Percentiles rank a stretch among this genome's conserved stretches.
phyloP scores from a whole-genome alignment of 2,329 filamentous ascomycete species.

The Juglanconis oblonga region DNA sequence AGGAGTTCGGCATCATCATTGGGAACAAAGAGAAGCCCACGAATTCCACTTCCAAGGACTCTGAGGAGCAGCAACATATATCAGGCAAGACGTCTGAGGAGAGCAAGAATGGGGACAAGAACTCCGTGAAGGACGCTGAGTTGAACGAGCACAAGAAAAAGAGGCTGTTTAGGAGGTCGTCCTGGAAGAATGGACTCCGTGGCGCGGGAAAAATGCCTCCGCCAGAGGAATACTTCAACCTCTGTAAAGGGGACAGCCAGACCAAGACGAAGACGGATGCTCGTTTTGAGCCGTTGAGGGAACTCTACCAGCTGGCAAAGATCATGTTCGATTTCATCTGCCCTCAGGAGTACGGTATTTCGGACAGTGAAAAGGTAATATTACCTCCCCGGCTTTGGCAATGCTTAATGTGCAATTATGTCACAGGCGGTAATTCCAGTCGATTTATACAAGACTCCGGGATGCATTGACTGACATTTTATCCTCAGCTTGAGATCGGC shows the following conservation, averaged over 20 bases:
- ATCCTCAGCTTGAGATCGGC: constrained; percentile 76
- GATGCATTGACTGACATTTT: constrained; percentile 17
- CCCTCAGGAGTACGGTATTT: constrained; percentile 96
- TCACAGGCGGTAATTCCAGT: too few relatives aligned
- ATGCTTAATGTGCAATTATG: too few relatives aligned
- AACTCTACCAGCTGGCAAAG: constrained; percentile 91
- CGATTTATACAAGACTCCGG: too few relatives aligned
- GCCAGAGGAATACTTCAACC: constrained; percentile 79
- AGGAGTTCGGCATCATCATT: constrained; percentile 49
- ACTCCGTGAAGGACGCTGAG: constrained; percentile 40
- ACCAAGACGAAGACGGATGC: constrained; percentile 79
- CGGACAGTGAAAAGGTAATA: constrained; percentile 75
- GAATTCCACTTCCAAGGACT: constrained; percentile 30
- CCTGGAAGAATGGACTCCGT: constrained; percentile 54
- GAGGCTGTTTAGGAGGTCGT: constrained; percentile 58
- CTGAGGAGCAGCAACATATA: constrained; percentile 32
- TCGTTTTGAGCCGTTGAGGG: constrained; percentile 81
- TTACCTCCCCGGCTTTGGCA: constrained; percentile 1
- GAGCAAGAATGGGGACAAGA: constrained; percentile 30
- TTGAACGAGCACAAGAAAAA: constrained; percentile 36
- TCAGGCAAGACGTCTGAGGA: constrained; percentile 34
- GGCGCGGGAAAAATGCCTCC: constrained; percentile 53
- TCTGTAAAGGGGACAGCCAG: constrained; percentile 74
- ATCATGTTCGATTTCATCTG: constrained; percentile 98
- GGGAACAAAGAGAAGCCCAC: constrained; percentile 31